Base-by-base conservation (phyloP, 208 protist genomes). In the Strigomonas culicis region DNA sequence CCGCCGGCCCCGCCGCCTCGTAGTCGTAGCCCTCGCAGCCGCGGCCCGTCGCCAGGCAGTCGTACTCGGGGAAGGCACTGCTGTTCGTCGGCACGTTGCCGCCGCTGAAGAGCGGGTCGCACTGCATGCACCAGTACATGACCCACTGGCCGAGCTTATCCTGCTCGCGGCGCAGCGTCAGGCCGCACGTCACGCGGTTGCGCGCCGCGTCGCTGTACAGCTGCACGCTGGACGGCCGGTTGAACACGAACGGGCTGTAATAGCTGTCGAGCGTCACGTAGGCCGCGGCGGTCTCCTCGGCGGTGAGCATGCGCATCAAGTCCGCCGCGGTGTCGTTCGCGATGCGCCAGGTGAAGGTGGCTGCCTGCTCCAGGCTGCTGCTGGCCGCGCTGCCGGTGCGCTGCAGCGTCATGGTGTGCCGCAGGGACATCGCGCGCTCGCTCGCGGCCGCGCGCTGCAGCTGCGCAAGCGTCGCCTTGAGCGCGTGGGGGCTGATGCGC, bases 111-210 rank as follows among this genome's bases (percentile, higher is more conserved):
- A 93, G 72, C 47, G 82, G 76, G 28, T 76, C 58, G 66, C 88
- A 94, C 50, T 69, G 52, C 19, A 92, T 24, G 59, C 79, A 89
- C 79, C 81, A 90, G 76, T 90, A 94, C 44, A 74, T 72, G 28
- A 84, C 77, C 27, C 63, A 39, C 27, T 41, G 79, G 36, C 71
- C 43, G 4, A 78, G 34, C 27, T 67, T 43, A 55, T 84, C 77
- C 21, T 58, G 43, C 47, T 83, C 75, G 30, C 61, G 62, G 47
- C 76, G 73, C 44, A 90, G 78, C 49, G 73, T 56, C 34, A 90
- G 55, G n/a, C 59, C 69, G 63, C 80, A 91, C 63, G 75, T 70
- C 46, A 82, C 66, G n/a, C 30, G 59, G 56, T 87, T 88, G 36
- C 52, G 67, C 52, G 11, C 30, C 41, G 31, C 4, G 41, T n/a